A percentile compares a stretch with the other conserved stretches of the same genome.
Conservation (phyloP, 169 alveolate genomes). For the Babesia bovis region DNA sequence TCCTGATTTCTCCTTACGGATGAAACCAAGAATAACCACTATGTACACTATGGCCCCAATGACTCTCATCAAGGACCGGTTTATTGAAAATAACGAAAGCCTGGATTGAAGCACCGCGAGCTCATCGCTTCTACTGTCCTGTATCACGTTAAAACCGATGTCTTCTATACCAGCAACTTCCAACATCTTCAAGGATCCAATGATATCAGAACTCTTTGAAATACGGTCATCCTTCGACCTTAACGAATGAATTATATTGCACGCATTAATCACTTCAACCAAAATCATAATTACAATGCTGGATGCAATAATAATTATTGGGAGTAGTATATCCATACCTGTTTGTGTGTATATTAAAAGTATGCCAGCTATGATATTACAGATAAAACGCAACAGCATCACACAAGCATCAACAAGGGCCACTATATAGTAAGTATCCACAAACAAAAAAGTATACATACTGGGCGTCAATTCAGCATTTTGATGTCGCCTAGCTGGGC, state of each 20-base stretch:
- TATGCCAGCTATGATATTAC: conserved; percentile 5
- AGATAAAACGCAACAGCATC: conserved; percentile 4
- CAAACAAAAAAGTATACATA: conserved; percentile 24
- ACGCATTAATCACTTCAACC: conserved; percentile 4
- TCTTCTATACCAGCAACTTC: conserved; percentile 13
- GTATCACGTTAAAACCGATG: conserved; percentile 3
- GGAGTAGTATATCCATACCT: conserved; percentile 2
- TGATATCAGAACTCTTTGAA: conserved; percentile 7
- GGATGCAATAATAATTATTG: not conserved
- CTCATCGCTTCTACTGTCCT: conserved; percentile 26
- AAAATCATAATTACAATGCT: conserved; percentile 6
- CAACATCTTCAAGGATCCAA: conserved; percentile 2
- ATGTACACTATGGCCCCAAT: conserved; percentile 14
- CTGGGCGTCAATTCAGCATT: conserved; percentile 17
- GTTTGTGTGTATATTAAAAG: conserved; percentile 5
- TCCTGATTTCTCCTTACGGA: conserved; percentile 14
- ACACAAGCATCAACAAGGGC: conserved; percentile 13
- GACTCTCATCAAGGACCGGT: conserved; percentile 3
- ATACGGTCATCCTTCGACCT: conserved; percentile 6
- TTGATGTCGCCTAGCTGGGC: conserved; percentile 26
- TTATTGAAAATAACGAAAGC: not conserved
- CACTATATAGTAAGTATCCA: conserved; percentile 4
- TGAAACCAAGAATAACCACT: conserved; percentile 32
- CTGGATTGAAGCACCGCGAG: conserved; percentile 2
- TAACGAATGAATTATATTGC: not conserved